Conservation (phyloP, 768 basidiomycete species). For the Russula emetica region DNA sequence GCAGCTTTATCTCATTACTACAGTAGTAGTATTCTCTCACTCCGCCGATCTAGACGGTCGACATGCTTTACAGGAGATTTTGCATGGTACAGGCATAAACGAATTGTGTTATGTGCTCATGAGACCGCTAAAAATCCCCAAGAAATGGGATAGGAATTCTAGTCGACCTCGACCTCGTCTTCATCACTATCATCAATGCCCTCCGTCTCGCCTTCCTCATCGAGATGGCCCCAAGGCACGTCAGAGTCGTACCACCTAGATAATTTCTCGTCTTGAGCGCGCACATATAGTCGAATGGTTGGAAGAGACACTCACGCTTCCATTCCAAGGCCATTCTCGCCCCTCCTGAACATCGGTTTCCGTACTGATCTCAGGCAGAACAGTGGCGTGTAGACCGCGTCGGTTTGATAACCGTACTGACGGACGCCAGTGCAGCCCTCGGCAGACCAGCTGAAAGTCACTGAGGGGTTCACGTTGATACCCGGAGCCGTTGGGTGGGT, state of each 20-base stretch:
- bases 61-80: neutral
- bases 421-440: constrained; percentile 12
- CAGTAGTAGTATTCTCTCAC: neutral
- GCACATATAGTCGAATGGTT: neutral
- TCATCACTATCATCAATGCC: neutral
- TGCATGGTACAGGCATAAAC: neutral
- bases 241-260: constrained; percentile 17
- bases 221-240: constrained; percentile 16
- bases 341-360: constrained; percentile 3
- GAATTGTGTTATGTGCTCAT: neutral
- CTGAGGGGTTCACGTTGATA: neutral
- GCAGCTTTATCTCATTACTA: no score
- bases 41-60: neutral
- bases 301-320: constrained; percentile 2
- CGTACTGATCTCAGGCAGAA: constrained; percentile 3
- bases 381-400: constrained; percentile 9
- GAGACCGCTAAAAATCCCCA: neutral
- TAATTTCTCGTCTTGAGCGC: constrained; percentile 1
- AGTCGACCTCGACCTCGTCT: neutral
- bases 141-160: neutral
- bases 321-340: neutral
- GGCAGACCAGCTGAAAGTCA: neutral
- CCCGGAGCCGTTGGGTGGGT: neutral
- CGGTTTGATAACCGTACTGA: constrained; percentile 7
- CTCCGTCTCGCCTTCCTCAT: constrained; percentile 14